A percentile compares a stretch with the other conserved stretches of the same genome.
These are phyloP conservation scores for Blastobotrys proliferans DNA, from an alignment of 1,139 yeast species.

Conservation along the genomic window DNA sequence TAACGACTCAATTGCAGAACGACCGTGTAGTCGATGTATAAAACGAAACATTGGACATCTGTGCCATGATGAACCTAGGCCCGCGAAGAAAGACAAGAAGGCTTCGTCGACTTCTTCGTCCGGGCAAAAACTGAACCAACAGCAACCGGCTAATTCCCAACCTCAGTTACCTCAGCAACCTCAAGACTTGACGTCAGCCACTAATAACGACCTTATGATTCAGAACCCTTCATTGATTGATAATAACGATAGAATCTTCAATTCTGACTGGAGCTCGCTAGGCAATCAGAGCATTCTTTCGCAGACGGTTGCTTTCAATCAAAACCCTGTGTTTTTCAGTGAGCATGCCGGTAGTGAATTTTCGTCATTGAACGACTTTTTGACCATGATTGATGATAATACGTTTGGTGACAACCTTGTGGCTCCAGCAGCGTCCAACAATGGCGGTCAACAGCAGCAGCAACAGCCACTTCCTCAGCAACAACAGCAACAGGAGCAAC, in stretches of 20 bases:
- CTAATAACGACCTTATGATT: background rate
- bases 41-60: constrained; percentile 85
- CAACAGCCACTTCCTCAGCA: constrained; percentile 1
- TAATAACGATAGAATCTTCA: constrained; percentile 5
- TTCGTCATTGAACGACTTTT: constrained; percentile 81
- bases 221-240: background rate
- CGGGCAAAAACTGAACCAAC: no score
- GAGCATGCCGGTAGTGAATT: constrained; percentile 95
- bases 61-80: constrained; percentile 71
- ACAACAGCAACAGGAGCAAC: background rate
- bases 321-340: constrained; percentile 63
- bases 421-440: constrained; percentile 1
- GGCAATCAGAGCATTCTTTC: constrained; percentile 25
- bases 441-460: background rate
- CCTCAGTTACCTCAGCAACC: background rate
- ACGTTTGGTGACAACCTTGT: constrained; percentile 36
- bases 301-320: constrained; percentile 28
- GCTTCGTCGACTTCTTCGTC: background rate
- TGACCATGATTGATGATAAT: constrained; percentile 88
- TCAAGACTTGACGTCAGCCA: background rate
- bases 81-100: constrained; percentile 16
- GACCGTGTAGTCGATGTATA: constrained; percentile 87
- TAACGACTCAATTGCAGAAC: constrained; percentile 26
- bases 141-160: background rate
- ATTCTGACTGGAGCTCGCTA: constrained; percentile 24